Conservation (phyloP, 768 basidiomycete species). For the Melanogaster broomeanus region DNA sequence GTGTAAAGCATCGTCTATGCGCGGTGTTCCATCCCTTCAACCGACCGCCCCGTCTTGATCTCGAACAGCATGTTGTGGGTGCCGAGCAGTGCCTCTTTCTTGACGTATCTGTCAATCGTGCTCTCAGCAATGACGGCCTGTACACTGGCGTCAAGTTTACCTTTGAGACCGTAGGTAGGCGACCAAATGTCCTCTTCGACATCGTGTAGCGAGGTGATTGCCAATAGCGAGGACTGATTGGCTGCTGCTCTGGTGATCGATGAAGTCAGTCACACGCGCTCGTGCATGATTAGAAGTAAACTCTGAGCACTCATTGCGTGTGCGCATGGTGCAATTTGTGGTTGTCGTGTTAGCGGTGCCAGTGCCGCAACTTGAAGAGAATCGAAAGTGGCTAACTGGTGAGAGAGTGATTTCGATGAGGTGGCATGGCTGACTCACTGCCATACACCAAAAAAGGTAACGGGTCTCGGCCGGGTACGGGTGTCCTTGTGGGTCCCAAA, state of each 20-base stretch:
- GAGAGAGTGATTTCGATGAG: too few relatives aligned
- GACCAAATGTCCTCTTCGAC: slow-evolving; percentile 99
- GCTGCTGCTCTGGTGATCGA: slow-evolving; percentile 57
- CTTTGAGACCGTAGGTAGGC: slow-evolving; percentile 91
- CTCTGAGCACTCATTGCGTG: too few relatives aligned
- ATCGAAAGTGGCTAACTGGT: too few relatives aligned
- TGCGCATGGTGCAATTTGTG: too few relatives aligned
- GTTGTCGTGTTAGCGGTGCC: too few relatives aligned
- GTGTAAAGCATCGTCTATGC: slow-evolving; percentile 99
- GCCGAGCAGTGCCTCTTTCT: slow-evolving; percentile 21
- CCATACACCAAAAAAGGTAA: too few relatives aligned
- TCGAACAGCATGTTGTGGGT: slow-evolving; percentile 72
- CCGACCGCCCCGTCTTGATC: slow-evolving; percentile 89
- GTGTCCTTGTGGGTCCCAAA: too few relatives aligned
- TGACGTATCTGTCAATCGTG: slow-evolving; percentile 21
- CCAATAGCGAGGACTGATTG: slow-evolving; percentile 56
- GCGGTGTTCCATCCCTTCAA: slow-evolving; percentile 85
- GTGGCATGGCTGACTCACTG: too few relatives aligned
- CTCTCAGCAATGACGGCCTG: slow-evolving; percentile 61
- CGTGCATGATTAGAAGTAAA: too few relatives aligned
- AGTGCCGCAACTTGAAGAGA: too few relatives aligned
- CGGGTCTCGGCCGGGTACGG: too few relatives aligned
- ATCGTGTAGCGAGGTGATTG: slow-evolving; percentile 76
- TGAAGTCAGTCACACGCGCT: too few relatives aligned
- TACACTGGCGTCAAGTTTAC: slow-evolving; percentile 92